Base-by-base conservation (phyloP, 2,329 filamentous ascomycete species). In the Teratosphaeria pseudoeucalypti region DNA sequence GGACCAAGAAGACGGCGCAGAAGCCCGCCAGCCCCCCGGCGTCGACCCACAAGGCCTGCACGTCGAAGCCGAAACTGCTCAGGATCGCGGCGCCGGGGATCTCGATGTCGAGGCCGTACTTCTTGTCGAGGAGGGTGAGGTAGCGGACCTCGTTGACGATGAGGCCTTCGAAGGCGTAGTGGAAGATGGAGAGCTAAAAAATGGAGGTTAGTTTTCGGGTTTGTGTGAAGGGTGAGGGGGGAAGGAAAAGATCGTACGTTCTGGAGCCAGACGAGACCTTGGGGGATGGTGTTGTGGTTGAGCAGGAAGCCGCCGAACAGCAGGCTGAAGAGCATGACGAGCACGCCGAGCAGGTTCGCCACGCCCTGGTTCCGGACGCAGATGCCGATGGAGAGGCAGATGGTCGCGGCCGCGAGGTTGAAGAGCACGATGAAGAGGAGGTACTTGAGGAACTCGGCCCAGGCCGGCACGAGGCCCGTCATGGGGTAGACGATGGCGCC, bases 111-210 rank as follows among this genome's bases (percentile, higher is more conserved):
- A 99, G 83, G 6, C 94, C 94, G 62, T 96, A 96, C 75, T 97
- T 95, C 74, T 94, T 87, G 73, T 99, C 94, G 52, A 95, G 84
- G 29, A 99, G 82, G 0, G 89, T 92, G 52, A 99, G 79, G 68
- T 90, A 90, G 29, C 90, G 86, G 54, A 96, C 95, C 77, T 99
- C 94, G 71, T 97, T 99, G 67, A 99, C 94, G 63, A 97, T 95
- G 14, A 99, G 82, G 1, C 90, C 89, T 78, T 99, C 94, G 68
- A 97, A 97, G 5, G 88, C 92, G 71, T 95, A 99, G 73, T 99
- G 94, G 82, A 99, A 99, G 63, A 99, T 99, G 1, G 92, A 96
- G 9, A 99, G 78, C 76, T 87, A 4, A 19, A 23, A 23, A 5
- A 19, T 9, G 2, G 16, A 7, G 9, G n/a, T n/a, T 10, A 37